Base-by-base conservation (phyloP, 1,139 yeast species). In the Lodderomyces parapsilosis region DNA sequence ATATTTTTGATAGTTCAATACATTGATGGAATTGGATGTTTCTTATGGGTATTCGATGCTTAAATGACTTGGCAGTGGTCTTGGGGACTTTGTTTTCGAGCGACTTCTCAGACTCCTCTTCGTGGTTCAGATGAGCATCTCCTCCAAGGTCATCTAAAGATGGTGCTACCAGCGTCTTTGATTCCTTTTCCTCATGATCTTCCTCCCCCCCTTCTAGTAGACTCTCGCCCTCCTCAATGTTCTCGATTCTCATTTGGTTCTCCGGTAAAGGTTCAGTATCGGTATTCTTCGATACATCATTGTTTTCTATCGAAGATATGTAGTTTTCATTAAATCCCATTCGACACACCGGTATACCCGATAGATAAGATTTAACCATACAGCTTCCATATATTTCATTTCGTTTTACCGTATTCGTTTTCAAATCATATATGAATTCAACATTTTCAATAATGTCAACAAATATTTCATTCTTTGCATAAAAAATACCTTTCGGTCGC, bases 21-120 rank as follows among this genome's bases (percentile, higher is more conserved):
- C 78, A 73, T 56, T 72, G 78, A 43, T 73, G 78, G 47, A 71
- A 73, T 52, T 70, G 77, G 36, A 71, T 69, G 47, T 69, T 69
- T n/a, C 68, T 52, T 20, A 71, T 63, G 2, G 76, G 76, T 2
- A 68, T 62, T 36, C 56, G 50, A 23, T 48, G 53, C 25, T 25
- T 20, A 10, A 14, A 30, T 13, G 30, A 9, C 22, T 22, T 22
- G 6, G 13, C 2, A 9, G n/a, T 22, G 3, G 10, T 19, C 14
- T 24, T 15, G 4, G 35, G 4, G 10, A 10, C 10, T 32, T 4
- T 14, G 17, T 32, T 32, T 17, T 19, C 23, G 17, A n/a, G 7
- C 19, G 2, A 24, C 25, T 4, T 28, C 33, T 6, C 10, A 7
- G 11, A 17, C 10, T 39, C 19, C 1, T 39, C 36, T 15, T 39